Evolutionary conservation across 257 asterid genomes (phyloP), one percentile per base, ranked within the genome.

Genomic region (Ajuga chamaepitys): DNA sequence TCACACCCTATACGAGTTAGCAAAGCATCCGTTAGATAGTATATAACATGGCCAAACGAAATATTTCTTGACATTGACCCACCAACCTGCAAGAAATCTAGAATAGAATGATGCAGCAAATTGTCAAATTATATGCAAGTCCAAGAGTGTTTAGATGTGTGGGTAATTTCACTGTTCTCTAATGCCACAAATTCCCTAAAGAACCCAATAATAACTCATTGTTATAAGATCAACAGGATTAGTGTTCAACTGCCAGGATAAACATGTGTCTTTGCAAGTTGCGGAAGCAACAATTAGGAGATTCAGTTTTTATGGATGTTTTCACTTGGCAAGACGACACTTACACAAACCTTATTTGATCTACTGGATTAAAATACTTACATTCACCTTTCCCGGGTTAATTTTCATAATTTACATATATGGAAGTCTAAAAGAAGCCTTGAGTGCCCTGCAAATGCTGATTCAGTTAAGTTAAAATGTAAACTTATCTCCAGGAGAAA

Each of bases 1-100:
- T 88, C 71, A 94, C 99, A 71, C 99, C 99, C 97, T 93, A 79
- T 58, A 77, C 8, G 68, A 68, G 47, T 47, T 24, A 18, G 62
- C 26, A 24, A 76, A 16, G 57, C 3, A 72, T 9, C 50, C 22
- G 38, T 60, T 35, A 50, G 28, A 41, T 55, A n/a, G 45, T 44
- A 24, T 59, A 56, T 34, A 8, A 64, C 7, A 62, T 46, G 70
- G 20, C 2, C 35, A 47, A 38, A 22, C 0, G 48, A 41, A 62
- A 21, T 25, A 11, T 58, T 16, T 32, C 56, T 25, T 40, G 18
- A 58, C 24, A 5, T 37, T 26, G 16, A 65, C 16, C 62, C 42
- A 38, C 60, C 50, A 53, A 59, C 70, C 47, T 17, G 48, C 56
- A n/a, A n/a, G n/a, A n/a, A n/a, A n/a, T n/a, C n/a, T 63, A 48